These are phyloP conservation scores for Fusarium armeniacum DNA, from an alignment of 2,329 filamentous ascomycete species.

Conservation along the genomic window DNA sequence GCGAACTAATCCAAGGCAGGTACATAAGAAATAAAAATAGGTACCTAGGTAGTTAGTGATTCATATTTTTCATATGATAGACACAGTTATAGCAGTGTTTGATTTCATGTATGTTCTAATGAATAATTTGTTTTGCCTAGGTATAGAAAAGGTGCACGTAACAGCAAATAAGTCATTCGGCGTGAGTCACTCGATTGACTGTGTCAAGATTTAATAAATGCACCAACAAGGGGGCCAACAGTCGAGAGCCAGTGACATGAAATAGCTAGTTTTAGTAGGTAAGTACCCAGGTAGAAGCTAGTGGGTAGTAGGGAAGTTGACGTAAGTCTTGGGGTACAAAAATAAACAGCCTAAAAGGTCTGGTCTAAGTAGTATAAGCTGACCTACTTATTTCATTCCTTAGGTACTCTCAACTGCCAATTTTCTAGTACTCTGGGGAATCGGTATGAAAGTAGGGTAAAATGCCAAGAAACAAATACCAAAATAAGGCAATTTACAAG, in stretches of 20 bases:
- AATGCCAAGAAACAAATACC: neutral
- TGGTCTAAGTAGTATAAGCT: no score
- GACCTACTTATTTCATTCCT: no score
- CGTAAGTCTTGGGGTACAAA: no score
- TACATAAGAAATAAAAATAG: neutral
- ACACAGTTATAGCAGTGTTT: slow-evolving; percentile 12
- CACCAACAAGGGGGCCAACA: slow-evolving; percentile 9
- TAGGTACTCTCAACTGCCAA: no score
- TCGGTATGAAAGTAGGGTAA: neutral
- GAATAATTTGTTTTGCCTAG: neutral
- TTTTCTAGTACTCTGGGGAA: no score
- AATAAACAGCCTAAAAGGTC: no score
- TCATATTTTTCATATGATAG: slow-evolving; percentile 15
- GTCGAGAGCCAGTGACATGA: slow-evolving; percentile 6
- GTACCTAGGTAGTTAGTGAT: slow-evolving; percentile 12
- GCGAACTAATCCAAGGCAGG: no score
- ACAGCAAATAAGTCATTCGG: slow-evolving; percentile 45
- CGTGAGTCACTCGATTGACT: slow-evolving; percentile 43
- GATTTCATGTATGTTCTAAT: neutral
- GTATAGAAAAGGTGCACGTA: neutral
- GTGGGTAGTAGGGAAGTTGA: no score
- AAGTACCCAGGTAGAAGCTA: no score
- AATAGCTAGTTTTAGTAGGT: no score
- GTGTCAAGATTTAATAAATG: slow-evolving; percentile 5
- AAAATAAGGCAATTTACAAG: neutral